phyloP scores from a whole-genome alignment of 2,329 filamentous ascomycete genomes.

The Aspergillus candidus region DNA sequence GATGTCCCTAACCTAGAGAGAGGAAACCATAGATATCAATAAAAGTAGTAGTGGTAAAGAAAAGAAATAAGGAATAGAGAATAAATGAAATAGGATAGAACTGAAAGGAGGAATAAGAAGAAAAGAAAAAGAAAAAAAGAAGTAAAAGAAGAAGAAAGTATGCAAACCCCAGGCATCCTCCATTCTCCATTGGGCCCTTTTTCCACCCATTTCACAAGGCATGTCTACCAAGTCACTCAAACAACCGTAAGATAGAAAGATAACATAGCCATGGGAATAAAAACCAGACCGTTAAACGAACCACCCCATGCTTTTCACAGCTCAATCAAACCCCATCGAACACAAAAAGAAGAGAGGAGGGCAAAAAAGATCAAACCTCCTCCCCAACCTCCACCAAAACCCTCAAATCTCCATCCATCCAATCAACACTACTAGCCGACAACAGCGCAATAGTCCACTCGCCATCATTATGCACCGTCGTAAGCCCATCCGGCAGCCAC shows the following conservation, averaged over 20 bases:
- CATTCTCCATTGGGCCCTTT: too few species aligned
- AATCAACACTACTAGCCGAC: slow-evolving; percentile 38
- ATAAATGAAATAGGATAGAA: background rate
- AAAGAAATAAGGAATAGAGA: background rate
- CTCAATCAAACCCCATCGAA: too few species aligned
- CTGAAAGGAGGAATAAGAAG: background rate
- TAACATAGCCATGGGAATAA: too few species aligned
- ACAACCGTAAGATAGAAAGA: too few species aligned
- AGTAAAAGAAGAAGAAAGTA: background rate
- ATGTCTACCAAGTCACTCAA: background rate
- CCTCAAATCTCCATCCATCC: slow-evolving; percentile 43
- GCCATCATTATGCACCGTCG: slow-evolving; percentile 32
- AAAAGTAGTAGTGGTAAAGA: too few species aligned
- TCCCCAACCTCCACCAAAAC: slow-evolving; percentile 36
- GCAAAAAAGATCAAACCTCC: background rate
- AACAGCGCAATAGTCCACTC: slow-evolving; percentile 43
- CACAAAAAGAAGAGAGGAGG: background rate
- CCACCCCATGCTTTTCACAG: too few species aligned
- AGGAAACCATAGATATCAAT: background rate
- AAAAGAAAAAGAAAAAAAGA: background rate
- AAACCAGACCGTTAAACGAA: too few species aligned
- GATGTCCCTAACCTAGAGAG: background rate
- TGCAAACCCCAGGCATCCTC: too few species aligned
- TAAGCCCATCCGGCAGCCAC: slow-evolving; percentile 39
- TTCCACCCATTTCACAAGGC: background rate